Base-by-base conservation (phyloP, 2,329 filamentous ascomycete genomes). In the Cladosporium phlei region DNA sequence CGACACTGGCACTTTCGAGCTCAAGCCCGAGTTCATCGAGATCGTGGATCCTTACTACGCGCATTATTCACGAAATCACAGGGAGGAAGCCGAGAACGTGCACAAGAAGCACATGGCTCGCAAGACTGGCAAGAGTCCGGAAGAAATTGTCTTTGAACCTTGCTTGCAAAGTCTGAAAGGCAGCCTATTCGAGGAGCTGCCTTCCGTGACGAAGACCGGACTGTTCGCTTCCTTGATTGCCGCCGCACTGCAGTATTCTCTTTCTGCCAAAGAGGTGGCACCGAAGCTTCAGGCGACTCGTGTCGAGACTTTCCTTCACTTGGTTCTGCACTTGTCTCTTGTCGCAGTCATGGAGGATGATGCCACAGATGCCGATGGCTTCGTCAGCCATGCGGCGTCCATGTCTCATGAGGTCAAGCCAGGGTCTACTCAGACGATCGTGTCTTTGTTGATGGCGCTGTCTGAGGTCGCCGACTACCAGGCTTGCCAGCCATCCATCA, bases 31-130 rank as follows among this genome's bases (percentile, higher is more conserved):
- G 51, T 93, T 84, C 58, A 78, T 96, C 29, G 86, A 91, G 56
- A 79, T 94, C 37, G 82, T 98, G 40, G 94, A 98, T 63, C 93
- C 94, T 1, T 98, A 96, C 64, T 93, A 90, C 60, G 86, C 90
- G 5, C 89, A 97, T 62, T 98, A 95, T 66, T 94, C 83, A 60
- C 95, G 95, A 63, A 98, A 98, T 59, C 91, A 97, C 65, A 81
- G 93, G 40, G 93, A 98, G 62, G 93, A 98, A 65, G 88, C 91
- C 0, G 93, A 98, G 66, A 83, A 80, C 55, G 85, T 89, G 3
- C 96, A 93, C 70, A 88, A 85, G 58, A 84, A 85, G 59, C 85
- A 87, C 73, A 82, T 93, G 73, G 87, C 89, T 9, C 89, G 89
- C 69, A 89, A 86, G 68, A 88, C 85, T 0, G 89, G 90, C 14